Evolutionary conservation across 345 rosid genomes (phyloP), one percentile per base, ranked within the genome.

Genomic region (Gossypium australe): DNA sequence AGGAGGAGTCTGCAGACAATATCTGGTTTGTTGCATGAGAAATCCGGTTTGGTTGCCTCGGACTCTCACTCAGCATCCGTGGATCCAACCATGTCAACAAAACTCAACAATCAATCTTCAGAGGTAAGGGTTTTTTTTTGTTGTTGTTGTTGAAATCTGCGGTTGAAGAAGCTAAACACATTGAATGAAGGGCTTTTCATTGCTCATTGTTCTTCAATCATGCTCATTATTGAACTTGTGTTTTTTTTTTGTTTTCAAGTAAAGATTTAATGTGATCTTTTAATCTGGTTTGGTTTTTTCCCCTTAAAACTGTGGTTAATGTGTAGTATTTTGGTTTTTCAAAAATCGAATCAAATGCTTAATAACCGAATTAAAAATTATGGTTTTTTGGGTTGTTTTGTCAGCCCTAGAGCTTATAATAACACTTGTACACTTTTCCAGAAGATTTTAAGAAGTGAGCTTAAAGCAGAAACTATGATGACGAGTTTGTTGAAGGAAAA

Each of bases 401-500:
- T 51, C 55, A 13, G 58, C 58, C 18, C 41, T n/a, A 18, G 24
- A 24, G 67, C 43, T 52, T 24, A 73, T 53, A 4, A 59, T 77
- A 34, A 57, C 62, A 10, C 34, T 57, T 79, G 64, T 53, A 62
- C 45, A 64, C 73, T 82, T 76, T 24, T 74, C 11, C 70, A 95
- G 94, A 94, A 89, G 67, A 67, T 76, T 58, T 60, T 90, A 70
- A 82, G 77, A 77, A 82, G 84, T 34, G 93, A 90, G 75, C 89
- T 93, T 51, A 92, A 83, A 87, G 87, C 93, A 18, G 98, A 91
- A 83, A 85, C 85, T 27, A 71, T 93, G 41, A 73, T 95, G 44
- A 95, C 94, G 18, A 85, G 81, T 80, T 77, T 95, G 76, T 76
- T 95, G 69, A 86, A 84, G 73, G 99, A 95, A 87, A 95, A 92